Evolutionary conservation across 83 land plant genomes (phyloP), one percentile per base, ranked within the genome.

Genomic region (Isoetes engelmannii): DNA sequence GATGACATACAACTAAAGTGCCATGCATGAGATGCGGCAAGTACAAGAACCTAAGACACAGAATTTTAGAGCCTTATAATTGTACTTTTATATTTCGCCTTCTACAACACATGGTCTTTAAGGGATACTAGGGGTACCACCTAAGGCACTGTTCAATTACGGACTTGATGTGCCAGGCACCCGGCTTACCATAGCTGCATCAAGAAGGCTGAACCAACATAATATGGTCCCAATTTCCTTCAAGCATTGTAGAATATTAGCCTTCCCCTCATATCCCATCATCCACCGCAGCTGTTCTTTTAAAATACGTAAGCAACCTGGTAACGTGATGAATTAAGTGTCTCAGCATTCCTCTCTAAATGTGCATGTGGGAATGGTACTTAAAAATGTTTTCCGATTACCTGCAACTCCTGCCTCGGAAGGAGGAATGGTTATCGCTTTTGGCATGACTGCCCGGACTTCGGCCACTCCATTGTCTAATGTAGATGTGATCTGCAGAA

Each of bases 381-480:
- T 28, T 28, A 28, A 28, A 28, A 28, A 28, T 28, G 2, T 28
- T 28, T 28, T 28, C 37, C 2, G 46, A 47, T 21, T 77, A 95
- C 99, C 99, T 82, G 87, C 61, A 57, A 95, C 81, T 54, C 99
- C 99, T 6, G 84, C 87, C 71, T 90, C 97, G 71, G 82, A 82
- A 43, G 93, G 80, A 63, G 90, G 97, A 47, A 95, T 61, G 45
- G 85, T 84, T 58, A 91, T 84, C 42, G 97, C 88, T 72, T 85
- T 95, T 5, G 99, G 99, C 69, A 95, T 68, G 61, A 87, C 79
- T 65, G 82, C 97, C 70, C 94, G 97, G 54, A 95, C 72, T 55
- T 84, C 97, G 12, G 81, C 75, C 6, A 95, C 72, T 74, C 82
- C 77, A 4, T 88, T 85, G 63, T 82, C 97, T 67, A 95, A 81